Base-by-base conservation (phyloP, 305 asterid genomes). In the Plantago rigida region DNA sequence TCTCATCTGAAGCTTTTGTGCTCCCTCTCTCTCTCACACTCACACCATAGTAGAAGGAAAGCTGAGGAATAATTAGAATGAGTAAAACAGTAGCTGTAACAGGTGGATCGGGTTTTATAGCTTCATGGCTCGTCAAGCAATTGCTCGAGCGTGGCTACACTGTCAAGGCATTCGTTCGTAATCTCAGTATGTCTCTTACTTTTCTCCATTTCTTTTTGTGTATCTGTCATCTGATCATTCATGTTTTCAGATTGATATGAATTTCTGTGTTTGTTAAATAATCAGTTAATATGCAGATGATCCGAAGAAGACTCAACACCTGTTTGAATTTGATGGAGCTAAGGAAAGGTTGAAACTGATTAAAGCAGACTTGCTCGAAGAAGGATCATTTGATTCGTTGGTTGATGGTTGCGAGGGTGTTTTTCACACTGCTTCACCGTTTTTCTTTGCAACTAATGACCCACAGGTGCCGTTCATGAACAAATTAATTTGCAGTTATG, bases 391-490 rank as follows among this genome's bases (percentile, higher is more conserved):
- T 62, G 87, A 81, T 53, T 66, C 82, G 29, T 63, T 70, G 13
- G 76, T 81, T 42, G 81, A 78, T 46, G 84, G 84, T 26, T 76
- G 87, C 59, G 86, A 78, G 56, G 82, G 77, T 54, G 83, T 78
- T 75, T 80, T 81, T 34, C 83, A 81, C 60, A 81, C 84, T 22
- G 86, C 86, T 44, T 81, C 87, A 5, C 81, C 82, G 10, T 80
- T 80, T 67, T 77, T 59, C 73, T 22, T n/a, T n/a, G 24, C 51
- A 4, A 56, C 59, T 60, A 48, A 68, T 17, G 75, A 77, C 57
- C 82, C 84, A 24, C 78, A 74, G 80, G 84, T 77, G 55, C n/a
- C n/a, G 56, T 28, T 15, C 24, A 47, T 45, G 13, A 45, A 2
- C 1, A 10, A 10, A 2, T 73, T 24, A 0, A 22, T 78, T 73